Evolutionary conservation across 2,329 filamentous ascomycete species (phyloP), one percentile per base, ranked within the genome.

Genomic region (Microcera coccophila): DNA sequence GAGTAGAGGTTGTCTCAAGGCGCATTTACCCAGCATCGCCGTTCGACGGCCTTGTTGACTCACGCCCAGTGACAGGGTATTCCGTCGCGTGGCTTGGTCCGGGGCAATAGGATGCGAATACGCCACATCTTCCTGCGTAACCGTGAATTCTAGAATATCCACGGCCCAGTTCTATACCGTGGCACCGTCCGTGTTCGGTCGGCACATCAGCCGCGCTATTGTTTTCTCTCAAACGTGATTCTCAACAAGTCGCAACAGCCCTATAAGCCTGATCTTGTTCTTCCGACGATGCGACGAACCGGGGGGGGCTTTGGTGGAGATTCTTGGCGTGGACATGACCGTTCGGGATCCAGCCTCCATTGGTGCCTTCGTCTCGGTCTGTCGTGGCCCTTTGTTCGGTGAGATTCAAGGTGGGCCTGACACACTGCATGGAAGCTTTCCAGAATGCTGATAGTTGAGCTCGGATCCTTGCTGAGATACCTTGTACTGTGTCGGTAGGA

Each of bases 341-440:
- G 7, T 7, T 26, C 22, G 22, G 22, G 22, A 26, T 7, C 22
- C 22, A 7, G 22, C 7, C 22, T n/a, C 22, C 22, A 26, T 7
- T 26, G 12, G 7, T 26, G 12, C n/a, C 7, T 26, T 26, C 22
- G 14, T 41, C 41, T 50, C 50, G 45, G 45, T 54, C 48, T 39
- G 44, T 43, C 35, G 41, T 42, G 42, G 44, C 28, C 24, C 41
- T 48, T 48, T 48, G 39, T 42, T 51, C 39, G 41, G 51, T 49
- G 45, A 47, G 45, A 45, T 42, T 37, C 43, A 33, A 33, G 36
- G 53, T 57, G 54, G 57, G 41, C 42, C 49, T 37, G 50, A 38
- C 47, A 48, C 41, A 44, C 43, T 53, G 47, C 41, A 52, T 55
- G 37, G 58, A 61, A 61, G 49, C 44, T 44, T 61, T 61, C 58